Percentiles rank a stretch among this genome's conserved stretches.
Evolutionary conservation across 441 rosid species (phyloP).

Genomic region (Gossypium trilobum): DNA sequence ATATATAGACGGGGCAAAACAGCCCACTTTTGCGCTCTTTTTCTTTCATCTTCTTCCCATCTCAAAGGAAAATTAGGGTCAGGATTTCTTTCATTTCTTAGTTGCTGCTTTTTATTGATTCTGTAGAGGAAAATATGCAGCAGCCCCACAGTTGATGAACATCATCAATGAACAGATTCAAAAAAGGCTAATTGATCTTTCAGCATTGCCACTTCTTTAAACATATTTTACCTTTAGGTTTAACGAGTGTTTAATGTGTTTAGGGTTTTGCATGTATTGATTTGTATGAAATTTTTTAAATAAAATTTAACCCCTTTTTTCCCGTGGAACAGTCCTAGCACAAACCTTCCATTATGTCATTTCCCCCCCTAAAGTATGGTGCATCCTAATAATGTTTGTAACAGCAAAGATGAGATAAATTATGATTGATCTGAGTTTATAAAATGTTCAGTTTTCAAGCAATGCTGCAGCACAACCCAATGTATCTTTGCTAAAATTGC

Average conservation of each 20-base stretch:
- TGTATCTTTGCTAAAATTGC: constrained; percentile 18
- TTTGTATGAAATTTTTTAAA: too few species aligned
- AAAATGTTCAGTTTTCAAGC: constrained; percentile 18
- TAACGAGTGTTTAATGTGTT: too few species aligned
- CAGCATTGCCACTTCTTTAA: background rate
- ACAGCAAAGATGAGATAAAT: background rate
- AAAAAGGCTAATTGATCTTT: constrained; percentile 22
- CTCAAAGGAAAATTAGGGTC: constrained; percentile 7
- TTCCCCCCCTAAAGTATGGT: too few species aligned
- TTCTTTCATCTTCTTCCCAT: background rate
- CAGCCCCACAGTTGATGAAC: constrained; percentile 17
- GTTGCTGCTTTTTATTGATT: background rate
- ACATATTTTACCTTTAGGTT: background rate
- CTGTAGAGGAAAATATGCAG: constrained; percentile 11
- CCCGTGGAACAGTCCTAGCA: too few species aligned
- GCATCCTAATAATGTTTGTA: too few species aligned
- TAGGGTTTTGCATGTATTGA: too few species aligned
- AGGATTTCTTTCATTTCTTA: background rate
- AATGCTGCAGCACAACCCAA: constrained; percentile 20
- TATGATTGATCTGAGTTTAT: background rate
- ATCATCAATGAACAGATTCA: constrained; percentile 39
- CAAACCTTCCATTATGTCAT: too few species aligned
- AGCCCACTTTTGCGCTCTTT: background rate
- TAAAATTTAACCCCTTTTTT: background rate
- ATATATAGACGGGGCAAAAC: background rate